Percentiles rank a stretch among this genome's conserved stretches.
Conservation (phyloP, 2,329 filamentous ascomycete genomes). For the Diatrype stigma region DNA sequence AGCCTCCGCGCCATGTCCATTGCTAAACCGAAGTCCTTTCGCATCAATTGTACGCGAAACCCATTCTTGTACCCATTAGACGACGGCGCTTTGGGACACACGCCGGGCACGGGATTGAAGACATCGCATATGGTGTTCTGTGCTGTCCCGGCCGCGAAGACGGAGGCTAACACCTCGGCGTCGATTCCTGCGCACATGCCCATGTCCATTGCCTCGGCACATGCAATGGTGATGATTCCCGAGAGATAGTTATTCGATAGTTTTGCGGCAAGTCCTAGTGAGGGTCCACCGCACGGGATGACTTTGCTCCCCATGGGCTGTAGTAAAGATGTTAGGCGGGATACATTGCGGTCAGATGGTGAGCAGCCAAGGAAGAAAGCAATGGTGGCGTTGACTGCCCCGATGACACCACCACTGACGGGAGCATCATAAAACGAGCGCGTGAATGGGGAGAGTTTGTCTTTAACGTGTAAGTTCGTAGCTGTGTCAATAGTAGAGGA, state of each 20-base stretch:
- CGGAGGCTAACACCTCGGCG: constrained; percentile 39
- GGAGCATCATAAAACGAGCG: constrained; percentile 32
- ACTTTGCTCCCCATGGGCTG: constrained; percentile 49
- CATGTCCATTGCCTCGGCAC: constrained; percentile 56
- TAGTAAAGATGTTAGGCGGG: constrained; percentile 39
- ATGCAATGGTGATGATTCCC: constrained; percentile 54
- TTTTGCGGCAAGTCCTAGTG: constrained; percentile 54
- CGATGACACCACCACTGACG: constrained; percentile 30
- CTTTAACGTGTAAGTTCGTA: constrained; percentile 31
- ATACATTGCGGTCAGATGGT: constrained; percentile 32
- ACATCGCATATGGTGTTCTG: constrained; percentile 28
- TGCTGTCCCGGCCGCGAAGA: constrained; percentile 24
- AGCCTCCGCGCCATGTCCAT: constrained; percentile 50
- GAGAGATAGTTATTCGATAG: constrained; percentile 59
- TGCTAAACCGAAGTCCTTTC: constrained; percentile 53
- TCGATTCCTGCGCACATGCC: constrained; percentile 55
- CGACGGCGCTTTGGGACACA: constrained; percentile 26
- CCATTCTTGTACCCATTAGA: constrained; percentile 39
- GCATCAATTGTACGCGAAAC: constrained; percentile 57
- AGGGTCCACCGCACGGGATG: constrained; percentile 52
- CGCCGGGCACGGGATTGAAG: constrained; percentile 30
- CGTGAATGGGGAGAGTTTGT: constrained; percentile 8
- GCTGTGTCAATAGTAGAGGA: constrained; percentile 69
- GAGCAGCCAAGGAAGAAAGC: constrained; percentile 33
- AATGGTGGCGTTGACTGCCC: constrained; percentile 29